These are phyloP conservation scores for Podospora australis DNA, from an alignment of 495 filamentous ascomycete genomes.

Conservation along the genomic window DNA sequence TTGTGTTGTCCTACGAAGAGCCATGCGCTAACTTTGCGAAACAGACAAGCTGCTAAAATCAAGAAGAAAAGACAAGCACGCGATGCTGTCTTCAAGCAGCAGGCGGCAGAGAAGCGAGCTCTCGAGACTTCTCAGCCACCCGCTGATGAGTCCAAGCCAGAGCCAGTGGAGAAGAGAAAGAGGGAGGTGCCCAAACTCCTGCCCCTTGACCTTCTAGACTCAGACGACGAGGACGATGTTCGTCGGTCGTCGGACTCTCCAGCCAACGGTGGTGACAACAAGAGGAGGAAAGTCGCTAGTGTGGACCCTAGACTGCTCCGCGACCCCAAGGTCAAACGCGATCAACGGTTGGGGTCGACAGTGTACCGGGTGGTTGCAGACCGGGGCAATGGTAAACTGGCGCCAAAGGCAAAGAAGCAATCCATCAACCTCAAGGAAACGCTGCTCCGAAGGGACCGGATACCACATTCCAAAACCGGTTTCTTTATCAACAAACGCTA, in stretches of 20 bases:
- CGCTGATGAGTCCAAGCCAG: conserved; percentile 13
- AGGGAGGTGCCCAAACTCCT: conserved; percentile 32
- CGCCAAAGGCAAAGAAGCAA: conserved; percentile 33
- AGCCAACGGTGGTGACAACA: conserved; percentile 19
- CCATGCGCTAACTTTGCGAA: conserved; percentile 3
- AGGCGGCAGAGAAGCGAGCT: conserved; percentile 37
- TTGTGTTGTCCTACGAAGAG: neutral
- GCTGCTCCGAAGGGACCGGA: conserved; percentile 31
- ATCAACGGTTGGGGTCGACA: conserved; percentile 34
- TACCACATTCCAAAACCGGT: conserved; percentile 22
- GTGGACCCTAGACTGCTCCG: conserved; percentile 18
- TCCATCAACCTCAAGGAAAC: conserved; percentile 26
- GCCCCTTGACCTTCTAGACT: conserved; percentile 42
- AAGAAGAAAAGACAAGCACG: conserved; percentile 43
- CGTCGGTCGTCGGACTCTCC: conserved; percentile 11
- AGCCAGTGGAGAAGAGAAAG: conserved; percentile 23
- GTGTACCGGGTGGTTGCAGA: conserved; percentile 35
- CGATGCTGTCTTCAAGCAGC: conserved; percentile 38
- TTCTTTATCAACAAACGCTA: conserved; percentile 35
- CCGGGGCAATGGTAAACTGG: conserved; percentile 25
- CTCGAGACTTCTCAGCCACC: conserved; percentile 6
- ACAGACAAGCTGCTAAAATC: conserved; percentile 34
- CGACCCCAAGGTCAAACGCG: conserved; percentile 26
- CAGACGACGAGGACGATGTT: conserved; percentile 33
- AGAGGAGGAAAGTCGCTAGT: conserved; percentile 31